Base-by-base conservation (phyloP, 2,329 filamentous ascomycete genomes). In the Coniochaeta pulveracea region DNA sequence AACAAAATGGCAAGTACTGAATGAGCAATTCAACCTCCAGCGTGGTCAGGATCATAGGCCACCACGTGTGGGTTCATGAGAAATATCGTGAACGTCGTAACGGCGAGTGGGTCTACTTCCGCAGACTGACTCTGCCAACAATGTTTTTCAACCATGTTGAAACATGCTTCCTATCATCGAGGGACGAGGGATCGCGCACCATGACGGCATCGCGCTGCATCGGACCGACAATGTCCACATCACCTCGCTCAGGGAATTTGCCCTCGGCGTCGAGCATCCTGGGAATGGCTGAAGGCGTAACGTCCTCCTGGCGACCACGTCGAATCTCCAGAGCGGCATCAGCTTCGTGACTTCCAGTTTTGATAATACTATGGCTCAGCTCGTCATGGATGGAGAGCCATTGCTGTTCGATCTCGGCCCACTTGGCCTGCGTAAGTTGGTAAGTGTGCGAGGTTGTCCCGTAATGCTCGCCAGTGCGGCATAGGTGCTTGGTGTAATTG, bases 171-270 rank as follows among this genome's bases (percentile, higher is more conserved):
- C 63, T 60, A 27, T 66, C 63, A 36, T 49, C 43, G 8, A 31
- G 14, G 15, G 28, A 19, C 28, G 28, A 31, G 17, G 22, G 18
- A 10, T 31, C 28, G 29, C 64, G 58, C 19, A 56, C 53, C 69
- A 74, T 74, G 40, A 63, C 57, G 24, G 62, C 60, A 43, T 72
- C 68, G 10, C 71, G 69, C 45, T 76, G 74, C 88, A 95, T 94
- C 6, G 88, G 88, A 2, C 88, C 88, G 27, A 95, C 85, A 51
- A 95, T 93, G 54, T 93, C 88, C 46, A 88, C 80, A 47, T 94
- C 86, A 34, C 86, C 86, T 19, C 89, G 72, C 45, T 80, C 76
- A 16, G 86, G 86, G 48, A 94, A 95, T 55, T 95, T 94, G 49
- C 82, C 80, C 40, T 81, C 69, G 49, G 79, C 66, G 50, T 83